phyloP scores from a whole-genome alignment of 306 rosid species.

The Vigna radiata region DNA sequence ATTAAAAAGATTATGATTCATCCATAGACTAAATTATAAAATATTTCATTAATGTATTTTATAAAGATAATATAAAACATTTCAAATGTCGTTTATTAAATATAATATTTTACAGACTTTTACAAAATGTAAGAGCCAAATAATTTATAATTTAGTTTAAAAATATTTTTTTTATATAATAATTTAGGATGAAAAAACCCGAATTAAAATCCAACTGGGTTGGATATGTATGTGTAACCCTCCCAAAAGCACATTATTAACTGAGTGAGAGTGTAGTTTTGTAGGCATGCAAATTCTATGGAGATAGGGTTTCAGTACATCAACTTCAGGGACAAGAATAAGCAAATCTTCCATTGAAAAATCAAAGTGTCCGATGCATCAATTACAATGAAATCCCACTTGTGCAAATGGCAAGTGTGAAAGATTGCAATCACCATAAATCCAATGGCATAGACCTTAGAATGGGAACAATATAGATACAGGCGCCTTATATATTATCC shows the following conservation, averaged over 20 bases:
- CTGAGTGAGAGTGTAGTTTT: not conserved
- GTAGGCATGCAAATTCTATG: not conserved
- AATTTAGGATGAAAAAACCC: too few species aligned
- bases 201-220: too few species aligned
- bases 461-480: conserved; percentile 1
- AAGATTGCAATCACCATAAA: conserved; percentile 37
- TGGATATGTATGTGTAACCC: too few species aligned
- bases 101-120: too few species aligned
- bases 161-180: too few species aligned
- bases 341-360: conserved; percentile 37
- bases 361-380: not conserved
- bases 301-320: conserved; percentile 5
- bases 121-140: too few species aligned
- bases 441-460: not conserved
- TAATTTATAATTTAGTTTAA: too few species aligned
- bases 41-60: too few species aligned
- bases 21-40: too few species aligned
- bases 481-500: not conserved
- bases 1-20: too few species aligned
- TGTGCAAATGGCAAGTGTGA: not conserved
- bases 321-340: conserved; percentile 28
- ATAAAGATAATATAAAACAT: too few species aligned
- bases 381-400: conserved; percentile 38
- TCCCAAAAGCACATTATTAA: not conserved
- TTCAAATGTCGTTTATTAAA: too few species aligned